These are phyloP conservation scores for Solanum rostratum DNA, from an alignment of 257 asterid genomes.

Conservation along the genomic window DNA sequence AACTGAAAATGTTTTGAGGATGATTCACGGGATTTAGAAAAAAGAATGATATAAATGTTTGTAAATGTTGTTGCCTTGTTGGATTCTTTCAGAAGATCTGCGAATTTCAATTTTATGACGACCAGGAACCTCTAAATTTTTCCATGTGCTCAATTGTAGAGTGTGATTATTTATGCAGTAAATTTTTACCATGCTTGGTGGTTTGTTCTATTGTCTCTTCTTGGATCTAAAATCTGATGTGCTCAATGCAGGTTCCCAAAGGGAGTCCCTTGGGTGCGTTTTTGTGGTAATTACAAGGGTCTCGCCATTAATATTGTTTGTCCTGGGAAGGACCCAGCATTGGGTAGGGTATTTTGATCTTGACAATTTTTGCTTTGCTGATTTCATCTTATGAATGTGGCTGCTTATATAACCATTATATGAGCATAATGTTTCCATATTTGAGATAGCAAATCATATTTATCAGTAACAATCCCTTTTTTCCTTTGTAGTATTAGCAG, in stretches of 20 bases:
- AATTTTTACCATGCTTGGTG: background rate
- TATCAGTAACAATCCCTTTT: background rate
- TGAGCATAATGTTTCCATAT: background rate
- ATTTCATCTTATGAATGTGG: background rate
- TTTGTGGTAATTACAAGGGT: constrained; percentile 60
- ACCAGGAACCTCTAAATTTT: background rate
- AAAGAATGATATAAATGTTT: background rate
- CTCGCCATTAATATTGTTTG: constrained; percentile 58
- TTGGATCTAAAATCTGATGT: background rate
- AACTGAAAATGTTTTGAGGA: background rate
- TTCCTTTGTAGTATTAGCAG: background rate
- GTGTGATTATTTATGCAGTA: background rate
- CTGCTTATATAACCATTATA: background rate
- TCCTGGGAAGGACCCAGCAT: constrained; percentile 70
- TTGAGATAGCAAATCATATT: background rate
- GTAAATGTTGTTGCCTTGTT: background rate
- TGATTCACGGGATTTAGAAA: background rate
- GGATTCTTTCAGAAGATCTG: background rate
- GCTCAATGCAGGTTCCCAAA: constrained; percentile 59
- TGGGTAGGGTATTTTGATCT: constrained; percentile 42
- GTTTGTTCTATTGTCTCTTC: constrained; percentile 2
- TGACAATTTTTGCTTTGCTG: background rate
- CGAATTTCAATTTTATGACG: background rate
- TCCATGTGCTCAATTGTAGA: background rate
- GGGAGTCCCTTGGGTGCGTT: constrained; percentile 93